These are phyloP conservation scores for Trametes villosa DNA, from an alignment of 768 basidiomycete species.

Conservation along the genomic window DNA sequence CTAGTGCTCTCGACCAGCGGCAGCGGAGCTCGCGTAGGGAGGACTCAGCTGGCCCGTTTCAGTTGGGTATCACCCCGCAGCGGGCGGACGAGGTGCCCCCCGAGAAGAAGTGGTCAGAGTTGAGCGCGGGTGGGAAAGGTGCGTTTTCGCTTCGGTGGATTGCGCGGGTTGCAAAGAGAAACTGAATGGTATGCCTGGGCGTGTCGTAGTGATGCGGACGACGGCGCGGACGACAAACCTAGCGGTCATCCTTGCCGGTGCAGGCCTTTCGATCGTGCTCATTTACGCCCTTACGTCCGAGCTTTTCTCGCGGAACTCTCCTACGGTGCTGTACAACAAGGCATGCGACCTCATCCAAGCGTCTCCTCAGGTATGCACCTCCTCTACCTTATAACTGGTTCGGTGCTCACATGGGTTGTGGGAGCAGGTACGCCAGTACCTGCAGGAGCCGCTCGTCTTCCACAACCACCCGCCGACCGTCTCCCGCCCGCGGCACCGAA, in stretches of 20 bases:
- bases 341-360: slow-evolving; percentile 55
- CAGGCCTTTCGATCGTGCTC: slow-evolving; percentile 75
- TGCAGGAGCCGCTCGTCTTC: slow-evolving; percentile 70
- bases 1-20: slow-evolving; percentile 66
- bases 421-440: slow-evolving; percentile 65
- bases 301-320: slow-evolving; percentile 86
- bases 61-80: slow-evolving; percentile 66
- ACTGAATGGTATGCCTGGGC: not conserved
- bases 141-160: slow-evolving; percentile 9
- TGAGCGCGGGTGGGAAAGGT: slow-evolving; percentile 81
- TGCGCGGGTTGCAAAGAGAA: not conserved
- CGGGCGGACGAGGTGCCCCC: slow-evolving; percentile 57
- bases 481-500: slow-evolving; percentile 77
- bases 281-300: slow-evolving; percentile 82
- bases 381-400: not conserved
- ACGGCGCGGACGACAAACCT: slow-evolving; percentile 57
- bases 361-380: slow-evolving; percentile 46
- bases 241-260: slow-evolving; percentile 70
- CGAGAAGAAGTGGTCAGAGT: slow-evolving; percentile 77
- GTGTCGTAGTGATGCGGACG: slow-evolving; percentile 51
- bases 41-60: slow-evolving; percentile 79
- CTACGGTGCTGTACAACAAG: slow-evolving; percentile 76
- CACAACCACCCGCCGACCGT: slow-evolving; percentile 84
- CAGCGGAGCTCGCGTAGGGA: slow-evolving; percentile 46
- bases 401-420: not conserved